Percentiles rank a stretch among this genome's conserved stretches.
phyloP scores from a whole-genome alignment of 164 flowering plant species.

The Tetrastigma voinierianum region DNA sequence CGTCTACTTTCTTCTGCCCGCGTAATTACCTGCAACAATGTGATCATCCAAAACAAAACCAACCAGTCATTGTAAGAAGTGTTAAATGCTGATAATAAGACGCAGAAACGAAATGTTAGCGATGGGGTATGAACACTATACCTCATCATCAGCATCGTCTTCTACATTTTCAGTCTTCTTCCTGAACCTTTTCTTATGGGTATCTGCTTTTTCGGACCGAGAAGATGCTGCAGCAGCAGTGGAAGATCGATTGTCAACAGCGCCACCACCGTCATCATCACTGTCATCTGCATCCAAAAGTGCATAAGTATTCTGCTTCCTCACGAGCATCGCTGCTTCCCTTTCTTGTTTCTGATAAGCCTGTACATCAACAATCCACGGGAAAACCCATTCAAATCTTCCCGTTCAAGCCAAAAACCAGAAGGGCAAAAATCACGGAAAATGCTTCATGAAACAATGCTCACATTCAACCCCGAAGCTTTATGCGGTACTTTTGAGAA shows the following conservation, averaged over 20 bases:
- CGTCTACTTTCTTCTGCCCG: slow-evolving; percentile 38
- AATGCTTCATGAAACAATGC: slow-evolving; percentile 13
- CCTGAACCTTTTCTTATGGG: slow-evolving; percentile 59
- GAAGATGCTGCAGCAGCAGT: slow-evolving; percentile 15
- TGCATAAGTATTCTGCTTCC: slow-evolving; percentile 66
- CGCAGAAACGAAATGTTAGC: slow-evolving; percentile 20
- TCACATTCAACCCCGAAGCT: slow-evolving; percentile 62
- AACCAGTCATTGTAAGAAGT: slow-evolving; percentile 10
- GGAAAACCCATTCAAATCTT: not conserved
- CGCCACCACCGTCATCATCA: slow-evolving; percentile 36
- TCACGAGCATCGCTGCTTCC: slow-evolving; percentile 79
- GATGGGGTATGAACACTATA: slow-evolving; percentile 26
- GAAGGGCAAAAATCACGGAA: not conserved
- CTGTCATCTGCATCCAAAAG: slow-evolving; percentile 84
- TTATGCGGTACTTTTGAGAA: slow-evolving; percentile 65
- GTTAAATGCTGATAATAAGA: slow-evolving; percentile 15
- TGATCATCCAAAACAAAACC: slow-evolving; percentile 29
- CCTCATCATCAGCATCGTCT: slow-evolving; percentile 71
- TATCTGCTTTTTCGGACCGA: slow-evolving; percentile 31
- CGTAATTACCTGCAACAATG: slow-evolving; percentile 38
- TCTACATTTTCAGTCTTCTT: slow-evolving; percentile 60
- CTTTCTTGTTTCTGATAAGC: slow-evolving; percentile 72
- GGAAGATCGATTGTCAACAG: slow-evolving; percentile 16
- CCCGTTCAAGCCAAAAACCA: not conserved
- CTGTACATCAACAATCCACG: slow-evolving; percentile 29